A percentile compares a stretch with the other conserved stretches of the same genome.
Conservation (phyloP, 23 red algal species). For the Gracilaria vermiculophylla region DNA sequence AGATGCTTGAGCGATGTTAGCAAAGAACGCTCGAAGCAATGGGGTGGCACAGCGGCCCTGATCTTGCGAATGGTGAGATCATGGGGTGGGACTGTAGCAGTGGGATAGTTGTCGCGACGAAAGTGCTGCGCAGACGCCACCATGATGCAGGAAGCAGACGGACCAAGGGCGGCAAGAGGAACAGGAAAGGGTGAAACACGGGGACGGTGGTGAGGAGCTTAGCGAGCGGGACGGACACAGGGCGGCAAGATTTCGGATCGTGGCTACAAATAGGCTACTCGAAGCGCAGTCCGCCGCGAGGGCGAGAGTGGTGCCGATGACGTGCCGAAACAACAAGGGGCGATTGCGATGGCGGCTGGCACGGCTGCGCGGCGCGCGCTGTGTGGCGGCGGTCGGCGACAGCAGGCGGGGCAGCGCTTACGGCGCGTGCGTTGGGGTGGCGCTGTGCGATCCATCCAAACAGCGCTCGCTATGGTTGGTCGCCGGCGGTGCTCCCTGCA, state of each 20-base stretch:
- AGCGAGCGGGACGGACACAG: too few relatives aligned
- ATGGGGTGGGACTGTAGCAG: constrained; percentile 29
- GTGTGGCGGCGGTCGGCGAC: too few relatives aligned
- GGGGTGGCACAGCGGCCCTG: constrained; percentile 67
- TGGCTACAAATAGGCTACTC: too few relatives aligned
- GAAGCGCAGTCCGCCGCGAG: neutral
- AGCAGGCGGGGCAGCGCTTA: neutral
- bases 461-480: neutral
- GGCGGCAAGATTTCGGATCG: too few relatives aligned
- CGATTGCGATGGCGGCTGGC: neutral
- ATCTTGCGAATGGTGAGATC: constrained; percentile 61
- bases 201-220: too few relatives aligned
- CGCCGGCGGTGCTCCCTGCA: neutral
- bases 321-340: neutral
- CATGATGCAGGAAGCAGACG: neutral
- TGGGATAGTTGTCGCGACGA: constrained; percentile 37
- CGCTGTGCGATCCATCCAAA: neutral
- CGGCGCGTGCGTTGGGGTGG: neutral
- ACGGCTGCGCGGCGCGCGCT: too few relatives aligned
- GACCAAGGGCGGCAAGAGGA: neutral
- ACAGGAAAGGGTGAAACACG: too few relatives aligned
- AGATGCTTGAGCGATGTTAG: constrained; percentile 66
- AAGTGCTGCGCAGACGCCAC: constrained; percentile 2
- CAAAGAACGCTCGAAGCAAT: constrained; percentile 82
- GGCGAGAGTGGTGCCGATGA: too few relatives aligned